Base-by-base conservation (phyloP, 108 stramenopile species). In the Epithemia pelagica region DNA sequence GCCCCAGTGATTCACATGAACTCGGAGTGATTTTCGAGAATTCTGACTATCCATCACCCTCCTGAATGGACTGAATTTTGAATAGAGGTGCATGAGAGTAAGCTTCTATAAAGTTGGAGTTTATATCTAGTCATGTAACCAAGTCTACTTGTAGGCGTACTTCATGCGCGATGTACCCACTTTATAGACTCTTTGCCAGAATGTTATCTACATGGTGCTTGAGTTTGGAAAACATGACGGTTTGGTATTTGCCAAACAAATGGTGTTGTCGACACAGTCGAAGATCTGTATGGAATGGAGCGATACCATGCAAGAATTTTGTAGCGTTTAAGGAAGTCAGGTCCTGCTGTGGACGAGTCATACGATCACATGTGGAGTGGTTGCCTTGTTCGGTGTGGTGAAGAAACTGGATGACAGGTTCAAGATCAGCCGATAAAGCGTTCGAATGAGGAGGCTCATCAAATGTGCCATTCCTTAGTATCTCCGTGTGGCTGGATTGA, bases 301-400 rank as follows among this genome's bases (percentile, higher is more conserved):
- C 89, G 10, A 92, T 85, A 5, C 82, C 89, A 73, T 95, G 90
- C 19, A 95, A 70, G 28, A 92, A 76, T 68, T 92, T 92, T 0
- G 94, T 74, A 33, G 85, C 56, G 27, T 77, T 77, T 21, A 89
- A 69, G 19, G 84, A 70, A 26, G 83, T 79, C 74, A 46, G 37
- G 37, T 46, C 37, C n/a, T n/a, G n/a, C n/a, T n/a, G n/a, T n/a
- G n/a, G n/a, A n/a, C n/a, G n/a, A n/a, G n/a, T n/a, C n/a, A n/a
- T n/a, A n/a, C n/a, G n/a, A n/a, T n/a, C n/a, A n/a, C n/a, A n/a
- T n/a, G n/a, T n/a, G n/a, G n/a, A n/a, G n/a, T n/a, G n/a, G n/a
- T n/a, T n/a, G n/a, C n/a, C n/a, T n/a, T n/a, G n/a, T n/a, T n/a
- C n/a, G n/a, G n/a, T n/a, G n/a, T n/a, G n/a, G n/a, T n/a, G n/a